Evolutionary conservation across 768 basidiomycete genomes (phyloP), one percentile per base, ranked within the genome.

Genomic region (Agaricus blazei): DNA sequence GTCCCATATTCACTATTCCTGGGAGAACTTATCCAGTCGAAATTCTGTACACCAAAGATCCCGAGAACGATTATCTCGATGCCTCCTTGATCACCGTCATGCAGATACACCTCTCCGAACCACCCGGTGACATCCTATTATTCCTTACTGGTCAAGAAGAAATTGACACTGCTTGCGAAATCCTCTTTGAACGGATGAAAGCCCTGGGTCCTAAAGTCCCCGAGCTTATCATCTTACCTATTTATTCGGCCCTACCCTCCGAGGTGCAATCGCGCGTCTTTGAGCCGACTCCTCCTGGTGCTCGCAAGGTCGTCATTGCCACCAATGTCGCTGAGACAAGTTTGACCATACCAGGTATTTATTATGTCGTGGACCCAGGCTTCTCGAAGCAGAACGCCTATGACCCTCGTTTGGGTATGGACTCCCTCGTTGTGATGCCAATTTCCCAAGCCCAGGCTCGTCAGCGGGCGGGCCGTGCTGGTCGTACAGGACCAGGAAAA

Each of bases 1-100:
- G 95, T 70, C 96, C 97, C 28, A 98, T 99, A 70, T 98, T 98
- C 79, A 97, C 96, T 37, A 98, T 99, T 60, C 97, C 97, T n/a
- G 97, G 97, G 62, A 87, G 95, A 64, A 94, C 94, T n/a, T 98
- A 92, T 72, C 97, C 97, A 5, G 97, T 98, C 59, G 97, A 99
- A 70, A 81, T 90, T 29, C 76, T 98, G n/a, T 99, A 98, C 73
- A 98, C 96, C 62, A 98, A 98, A 68, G 97, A 99, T 65, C 97
- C 97, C 0, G 97, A 98, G 70, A 81, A 82, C 23, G 97, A 99
- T 70, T 99, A 99, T 70, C 83, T 99, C 54, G 97, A 98, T 62
- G 95, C 96, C 0, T 94, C 95, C 24, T 87, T 99, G 58, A 98
- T 98, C 63, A 98, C 97, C 3, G 90, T 99, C 65, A 96, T 98